These are phyloP conservation scores for Neurospora sublineolata DNA, from an alignment of 495 filamentous ascomycete species.

Conservation along the genomic window DNA sequence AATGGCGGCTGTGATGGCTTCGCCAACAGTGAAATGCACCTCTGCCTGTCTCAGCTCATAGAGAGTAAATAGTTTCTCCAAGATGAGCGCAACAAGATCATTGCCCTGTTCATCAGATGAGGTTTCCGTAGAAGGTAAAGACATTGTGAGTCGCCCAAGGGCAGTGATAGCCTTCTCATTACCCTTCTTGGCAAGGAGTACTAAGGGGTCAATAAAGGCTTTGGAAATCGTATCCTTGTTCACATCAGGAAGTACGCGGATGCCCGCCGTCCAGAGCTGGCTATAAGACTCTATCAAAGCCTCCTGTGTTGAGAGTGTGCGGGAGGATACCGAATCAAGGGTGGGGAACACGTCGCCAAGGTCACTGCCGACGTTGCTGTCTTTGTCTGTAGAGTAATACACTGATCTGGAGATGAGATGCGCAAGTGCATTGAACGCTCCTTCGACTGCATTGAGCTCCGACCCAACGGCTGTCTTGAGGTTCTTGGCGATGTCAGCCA, in stretches of 20 bases:
- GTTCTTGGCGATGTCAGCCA: constrained; percentile 12
- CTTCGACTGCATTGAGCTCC: constrained; percentile 27
- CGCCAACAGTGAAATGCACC: constrained; percentile 78
- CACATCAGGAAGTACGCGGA: constrained; percentile 10
- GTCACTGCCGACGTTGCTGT: not conserved
- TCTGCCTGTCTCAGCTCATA: constrained; percentile 78
- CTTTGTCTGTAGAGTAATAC: constrained; percentile 12
- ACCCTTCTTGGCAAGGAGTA: constrained; percentile 58
- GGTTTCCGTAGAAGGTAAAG: constrained; percentile 23
- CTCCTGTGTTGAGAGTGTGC: constrained; percentile 21
- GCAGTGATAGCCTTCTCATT: constrained; percentile 69
- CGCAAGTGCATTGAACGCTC: constrained; percentile 19
- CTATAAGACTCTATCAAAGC: constrained; percentile 53
- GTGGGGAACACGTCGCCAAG: constrained; percentile 12
- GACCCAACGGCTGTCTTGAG: constrained; percentile 21
- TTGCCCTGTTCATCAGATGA: constrained; percentile 6
- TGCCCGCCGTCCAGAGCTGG: constrained; percentile 61
- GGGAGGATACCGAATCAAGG: constrained; percentile 10
- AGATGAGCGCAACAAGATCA: constrained; percentile 32
- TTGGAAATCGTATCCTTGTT: constrained; percentile 3
- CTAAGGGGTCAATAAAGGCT: constrained; percentile 45
- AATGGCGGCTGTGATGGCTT: constrained; percentile 65
- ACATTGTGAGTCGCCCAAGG: constrained; percentile 55
- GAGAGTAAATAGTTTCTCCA: constrained; percentile 55
- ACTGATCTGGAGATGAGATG: constrained; percentile 18